A percentile compares a stretch with the other conserved stretches of the same genome.
phyloP scores from a whole-genome alignment of 768 basidiomycete genomes.

The Auricularia heimuer region DNA sequence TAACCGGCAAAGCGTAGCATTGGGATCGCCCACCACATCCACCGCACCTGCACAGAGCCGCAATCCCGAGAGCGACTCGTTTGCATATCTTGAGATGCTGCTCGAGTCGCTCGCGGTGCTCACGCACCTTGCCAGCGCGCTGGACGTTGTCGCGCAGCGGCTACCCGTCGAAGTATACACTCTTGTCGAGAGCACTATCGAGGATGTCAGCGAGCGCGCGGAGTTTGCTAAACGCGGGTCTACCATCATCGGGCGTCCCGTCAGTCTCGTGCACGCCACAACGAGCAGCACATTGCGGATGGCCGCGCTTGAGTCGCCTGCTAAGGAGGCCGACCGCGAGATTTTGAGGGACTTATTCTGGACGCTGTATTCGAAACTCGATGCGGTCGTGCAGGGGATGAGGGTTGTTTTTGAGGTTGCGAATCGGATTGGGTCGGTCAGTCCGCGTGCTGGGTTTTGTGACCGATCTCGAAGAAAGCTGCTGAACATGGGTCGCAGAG shows the following conservation, averaged over 20 bases:
- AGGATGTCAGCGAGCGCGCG: slow-evolving; percentile 85
- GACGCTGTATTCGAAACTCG: slow-evolving; percentile 92
- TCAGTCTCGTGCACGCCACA: background rate
- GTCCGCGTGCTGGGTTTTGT: slow-evolving; percentile 23
- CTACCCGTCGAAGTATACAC: slow-evolving; percentile 74
- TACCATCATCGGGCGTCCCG: background rate
- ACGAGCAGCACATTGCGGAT: slow-evolving; percentile 42
- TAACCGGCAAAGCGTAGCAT: background rate
- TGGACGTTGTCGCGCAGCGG: slow-evolving; percentile 79
- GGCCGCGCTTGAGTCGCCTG: slow-evolving; percentile 61
- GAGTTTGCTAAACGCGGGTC: slow-evolving; percentile 55
- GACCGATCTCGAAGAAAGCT: background rate
- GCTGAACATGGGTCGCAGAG: slow-evolving; percentile 37
- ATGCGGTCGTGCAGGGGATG: slow-evolving; percentile 87
- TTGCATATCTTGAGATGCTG: slow-evolving; percentile 84
- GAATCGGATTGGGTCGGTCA: slow-evolving; percentile 79
- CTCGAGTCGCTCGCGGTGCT: slow-evolving; percentile 88
- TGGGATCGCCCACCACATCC: slow-evolving; percentile 13
- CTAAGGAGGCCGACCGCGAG: slow-evolving; percentile 71
- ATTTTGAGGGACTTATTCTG: slow-evolving; percentile 88
- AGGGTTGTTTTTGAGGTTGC: slow-evolving; percentile 85
- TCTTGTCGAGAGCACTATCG: slow-evolving; percentile 77
- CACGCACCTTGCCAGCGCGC: slow-evolving; percentile 73
- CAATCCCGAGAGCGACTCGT: slow-evolving; percentile 90
- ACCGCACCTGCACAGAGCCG: slow-evolving; percentile 18